Conservation (phyloP, 768 basidiomycete genomes). For the Pulveroboletus ravenelii region DNA sequence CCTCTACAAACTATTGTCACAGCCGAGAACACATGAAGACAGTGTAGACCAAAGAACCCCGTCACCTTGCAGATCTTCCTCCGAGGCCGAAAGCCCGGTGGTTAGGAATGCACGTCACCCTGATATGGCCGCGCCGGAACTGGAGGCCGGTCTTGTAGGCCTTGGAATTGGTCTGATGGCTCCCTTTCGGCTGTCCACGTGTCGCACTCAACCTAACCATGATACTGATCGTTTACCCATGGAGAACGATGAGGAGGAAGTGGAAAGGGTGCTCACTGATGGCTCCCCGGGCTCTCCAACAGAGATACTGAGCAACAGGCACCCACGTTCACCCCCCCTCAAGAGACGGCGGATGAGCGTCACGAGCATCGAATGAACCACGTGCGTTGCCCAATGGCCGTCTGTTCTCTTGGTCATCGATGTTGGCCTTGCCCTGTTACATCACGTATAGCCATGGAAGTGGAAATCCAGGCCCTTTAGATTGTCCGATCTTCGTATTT, state of each 20-base stretch:
- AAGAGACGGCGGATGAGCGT: constrained; percentile 47
- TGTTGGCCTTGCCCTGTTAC: constrained; percentile 12
- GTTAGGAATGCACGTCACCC: constrained; percentile 26
- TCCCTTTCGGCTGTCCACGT: constrained; percentile 47
- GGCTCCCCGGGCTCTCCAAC: constrained; percentile 22
- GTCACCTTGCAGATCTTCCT: constrained; percentile 20
- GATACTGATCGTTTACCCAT: constrained; percentile 7
- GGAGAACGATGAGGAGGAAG: constrained; percentile 33
- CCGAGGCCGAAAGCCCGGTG: constrained; percentile 51
- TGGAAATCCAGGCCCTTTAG: constrained; percentile 1
- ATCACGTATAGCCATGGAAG: constrained; percentile 10
- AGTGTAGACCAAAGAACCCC: constrained; percentile 11
- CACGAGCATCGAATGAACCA: constrained; percentile 24
- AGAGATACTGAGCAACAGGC: constrained; percentile 16
- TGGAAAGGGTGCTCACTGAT: constrained; percentile 26
- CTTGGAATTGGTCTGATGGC: constrained; percentile 44
- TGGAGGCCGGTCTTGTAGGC: constrained; percentile 35
- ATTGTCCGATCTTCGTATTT: constrained; percentile 7
- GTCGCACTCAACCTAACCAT: constrained; percentile 25
- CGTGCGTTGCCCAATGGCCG: constrained; percentile 19
- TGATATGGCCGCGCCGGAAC: constrained; percentile 20
- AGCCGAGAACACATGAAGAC: constrained; percentile 9
- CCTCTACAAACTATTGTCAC: constrained; percentile 36
- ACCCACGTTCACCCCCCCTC: constrained; percentile 36
- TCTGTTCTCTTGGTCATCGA: constrained; percentile 17